These are phyloP conservation scores for Ilyonectria sp. DNA, from an alignment of 2,329 filamentous ascomycete species.

Conservation along the genomic window DNA sequence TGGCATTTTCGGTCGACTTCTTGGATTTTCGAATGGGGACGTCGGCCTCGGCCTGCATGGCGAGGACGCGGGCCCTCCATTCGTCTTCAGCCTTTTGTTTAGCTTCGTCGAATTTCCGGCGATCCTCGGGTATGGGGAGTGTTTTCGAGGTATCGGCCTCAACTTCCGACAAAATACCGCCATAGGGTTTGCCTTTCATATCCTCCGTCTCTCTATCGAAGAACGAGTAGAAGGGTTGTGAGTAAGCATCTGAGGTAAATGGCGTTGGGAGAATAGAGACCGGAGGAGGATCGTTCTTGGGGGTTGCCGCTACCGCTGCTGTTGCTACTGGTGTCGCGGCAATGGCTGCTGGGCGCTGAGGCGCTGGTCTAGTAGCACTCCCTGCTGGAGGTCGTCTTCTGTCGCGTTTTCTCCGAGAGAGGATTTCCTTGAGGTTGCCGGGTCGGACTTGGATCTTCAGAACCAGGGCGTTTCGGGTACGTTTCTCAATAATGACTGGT, in stretches of 20 bases:
- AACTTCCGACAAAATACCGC: slow-evolving; percentile 88
- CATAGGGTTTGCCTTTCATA: slow-evolving; percentile 92
- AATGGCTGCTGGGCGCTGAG: slow-evolving; percentile 40
- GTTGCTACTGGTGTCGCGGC: slow-evolving; percentile 27
- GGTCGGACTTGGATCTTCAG: slow-evolving; percentile 56
- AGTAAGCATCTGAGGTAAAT: slow-evolving; percentile 73
- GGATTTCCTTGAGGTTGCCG: slow-evolving; percentile 56
- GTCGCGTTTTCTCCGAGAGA: slow-evolving; percentile 54
- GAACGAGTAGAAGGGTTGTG: slow-evolving; percentile 88
- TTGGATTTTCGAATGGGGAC: slow-evolving; percentile 75
- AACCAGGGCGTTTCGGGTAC: slow-evolving; percentile 53
- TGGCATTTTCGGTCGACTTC: slow-evolving; percentile 88
- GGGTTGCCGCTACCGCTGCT: slow-evolving; percentile 41
- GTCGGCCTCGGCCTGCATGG: slow-evolving; percentile 75
- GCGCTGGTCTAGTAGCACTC: slow-evolving; percentile 39
- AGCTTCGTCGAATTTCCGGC: slow-evolving; percentile 89
- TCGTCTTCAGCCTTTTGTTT: slow-evolving; percentile 93
- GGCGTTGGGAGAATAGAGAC: slow-evolving; percentile 65
- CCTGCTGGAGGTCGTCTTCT: slow-evolving; percentile 46
- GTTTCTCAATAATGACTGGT: slow-evolving; percentile 59
- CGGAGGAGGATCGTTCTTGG: slow-evolving; percentile 38
- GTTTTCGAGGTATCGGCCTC: slow-evolving; percentile 95
- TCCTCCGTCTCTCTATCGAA: slow-evolving; percentile 92
- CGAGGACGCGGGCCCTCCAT: slow-evolving; percentile 79
- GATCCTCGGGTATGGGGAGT: slow-evolving; percentile 83